Evolutionary conservation across 2,329 filamentous ascomycete genomes (phyloP), one percentile per base, ranked within the genome.

Genomic region (Fusarium torulosum): DNA sequence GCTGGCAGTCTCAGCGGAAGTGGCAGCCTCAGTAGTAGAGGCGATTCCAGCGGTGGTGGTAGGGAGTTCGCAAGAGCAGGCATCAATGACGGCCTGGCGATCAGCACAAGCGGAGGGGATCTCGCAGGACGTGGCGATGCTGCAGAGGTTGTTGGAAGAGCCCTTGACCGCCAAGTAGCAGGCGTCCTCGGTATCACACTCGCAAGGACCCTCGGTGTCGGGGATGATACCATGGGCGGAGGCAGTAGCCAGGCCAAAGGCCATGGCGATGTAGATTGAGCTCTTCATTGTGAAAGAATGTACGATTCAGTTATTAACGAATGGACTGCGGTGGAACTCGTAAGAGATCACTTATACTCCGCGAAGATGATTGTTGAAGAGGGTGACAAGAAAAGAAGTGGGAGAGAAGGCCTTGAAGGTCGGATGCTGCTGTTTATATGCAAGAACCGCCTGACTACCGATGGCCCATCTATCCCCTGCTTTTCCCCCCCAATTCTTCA

Each of bases 221-320:
- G 5, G 17, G 44, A 3, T 3, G 13, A 25, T 3, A 8, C 13
- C 9, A 14, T 6, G 4, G n/a, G 20, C 4, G 21, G n/a, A 5
- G 50, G 59, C 63, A 42, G 62, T 35, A n/a, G 46, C 65, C 54
- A 68, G 66, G 73, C 76, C 77, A 46, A 79, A 58, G 66, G 74
- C 76, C 69, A 66, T 54, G 55, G 73, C 73, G 35, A 79, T 55
- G 57, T 78, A 53, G 50, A 74, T 46, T 27, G 55, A 52, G 59
- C 72, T 69, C 74, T 79, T 80, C 79, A 80, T 80, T 21, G 23
- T 61, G 65, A 62, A 56, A 27, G 31, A 50, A 67, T 59, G 77
- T 78, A 53, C 66, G 72, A 65, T 27, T 70, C 59, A 59, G 53
- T 60, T 56, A 59, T 67, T 57, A 73, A 73, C 69, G 74, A 76